Base-by-base conservation (phyloP, 202 grass and related monocot genomes). In the Cymbopogon flexuosus region DNA sequence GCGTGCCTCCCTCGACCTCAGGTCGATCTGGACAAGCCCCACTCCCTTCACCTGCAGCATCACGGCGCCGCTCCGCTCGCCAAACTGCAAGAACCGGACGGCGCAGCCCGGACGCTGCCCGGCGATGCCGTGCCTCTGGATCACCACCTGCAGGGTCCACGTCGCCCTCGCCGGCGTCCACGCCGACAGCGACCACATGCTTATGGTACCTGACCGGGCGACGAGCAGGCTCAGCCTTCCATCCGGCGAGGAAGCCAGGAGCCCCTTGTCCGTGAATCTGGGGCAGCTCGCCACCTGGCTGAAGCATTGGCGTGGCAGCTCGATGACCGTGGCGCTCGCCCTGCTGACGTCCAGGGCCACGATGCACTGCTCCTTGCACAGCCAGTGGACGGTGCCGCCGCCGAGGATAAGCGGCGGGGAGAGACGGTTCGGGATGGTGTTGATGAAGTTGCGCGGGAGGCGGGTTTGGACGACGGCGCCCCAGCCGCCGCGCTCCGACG, bases 151-250 rank as follows among this genome's bases (percentile, higher is more conserved):
- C 52, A 54, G 33, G 2, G 19, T 39, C 72, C 72, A 75, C 37
- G 33, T 65, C 63, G 31, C 57, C 14, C 9, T 2, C 3, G 40
- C 7, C 66, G 39, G 5, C 66, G 5, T 0, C 8, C 9, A 2
- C 65, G 19, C 18, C n/a, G 71, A 31, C 29, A 65, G 16, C 18
- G 61, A 66, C 76, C 76, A 66, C 59, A 78, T 65, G 2, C 61
- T 34, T 78, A 78, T 66, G 18, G 1, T 29, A 0, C 3, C 10
- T 6, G 2, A 12, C 29, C 49, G 3, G 9, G 29, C 10, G 14
- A 65, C 14, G 8, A 77, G 39, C 11, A 77, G 22, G 59, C 59
- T 11, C 4, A 33, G 75, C 16, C 59, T 46, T 8, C 75, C 59
- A 5, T 63, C 27, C 22, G 40, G 0, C 9, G 59, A 63, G 3